Conservation (phyloP, 2,329 filamentous ascomycete species). For the Zelopaecilomyces penicillatus region DNA sequence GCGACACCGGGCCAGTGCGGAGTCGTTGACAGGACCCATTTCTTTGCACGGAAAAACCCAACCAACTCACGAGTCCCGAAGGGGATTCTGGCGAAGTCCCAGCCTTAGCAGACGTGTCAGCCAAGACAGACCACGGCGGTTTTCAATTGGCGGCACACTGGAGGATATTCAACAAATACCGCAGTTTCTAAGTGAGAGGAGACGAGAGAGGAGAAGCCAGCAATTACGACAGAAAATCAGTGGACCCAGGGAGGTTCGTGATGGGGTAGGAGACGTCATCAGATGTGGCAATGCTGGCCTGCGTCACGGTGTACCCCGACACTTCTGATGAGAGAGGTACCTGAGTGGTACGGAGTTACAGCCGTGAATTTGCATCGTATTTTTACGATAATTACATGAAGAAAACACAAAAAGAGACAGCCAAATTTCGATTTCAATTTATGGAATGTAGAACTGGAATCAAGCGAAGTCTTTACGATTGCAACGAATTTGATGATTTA, state of each 20-base stretch:
- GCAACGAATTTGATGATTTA: neutral
- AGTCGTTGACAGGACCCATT: conserved; percentile 27
- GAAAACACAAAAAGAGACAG: neutral
- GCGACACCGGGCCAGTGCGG: conserved; percentile 40
- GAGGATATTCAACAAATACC: conserved; percentile 46
- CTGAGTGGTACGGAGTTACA: no score
- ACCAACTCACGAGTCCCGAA: conserved; percentile 19
- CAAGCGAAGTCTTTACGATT: neutral
- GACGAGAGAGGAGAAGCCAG: conserved; percentile 49
- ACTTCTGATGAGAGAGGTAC: neutral
- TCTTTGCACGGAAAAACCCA: conserved; percentile 25
- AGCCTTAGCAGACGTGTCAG: conserved; percentile 18
- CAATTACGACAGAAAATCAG: conserved; percentile 54
- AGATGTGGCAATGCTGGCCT: conserved; percentile 26
- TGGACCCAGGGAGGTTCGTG: conserved; percentile 47
- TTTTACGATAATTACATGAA: neutral
- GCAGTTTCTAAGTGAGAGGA: conserved; percentile 47
- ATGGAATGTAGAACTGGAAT: neutral
- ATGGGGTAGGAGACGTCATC: conserved; percentile 51
- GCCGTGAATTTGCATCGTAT: neutral
- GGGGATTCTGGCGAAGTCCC: conserved; percentile 24
- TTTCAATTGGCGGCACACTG: conserved; percentile 38
- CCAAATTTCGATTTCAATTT: neutral
- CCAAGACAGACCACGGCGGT: conserved; percentile 21
- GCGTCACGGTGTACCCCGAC: neutral